These are phyloP conservation scores for Penicillium sclerotigenum DNA, from an alignment of 2,329 filamentous ascomycete genomes.

Conservation along the genomic window DNA sequence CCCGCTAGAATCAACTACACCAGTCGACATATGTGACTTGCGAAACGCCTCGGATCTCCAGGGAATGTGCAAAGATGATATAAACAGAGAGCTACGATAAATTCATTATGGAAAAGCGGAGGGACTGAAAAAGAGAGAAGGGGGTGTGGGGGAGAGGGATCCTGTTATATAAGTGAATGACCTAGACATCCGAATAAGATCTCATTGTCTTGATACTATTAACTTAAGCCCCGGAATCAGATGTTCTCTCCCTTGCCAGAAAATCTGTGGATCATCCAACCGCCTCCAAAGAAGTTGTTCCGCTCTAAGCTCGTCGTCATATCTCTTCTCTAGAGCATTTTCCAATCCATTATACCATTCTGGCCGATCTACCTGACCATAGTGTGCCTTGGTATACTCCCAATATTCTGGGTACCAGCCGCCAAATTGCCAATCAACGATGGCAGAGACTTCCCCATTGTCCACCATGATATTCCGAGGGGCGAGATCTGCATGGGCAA, in stretches of 20 bases:
- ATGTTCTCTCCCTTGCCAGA: neutral
- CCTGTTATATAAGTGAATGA: too few species aligned
- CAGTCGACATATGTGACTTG: too few species aligned
- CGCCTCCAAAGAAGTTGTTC: neutral
- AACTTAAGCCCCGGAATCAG: neutral
- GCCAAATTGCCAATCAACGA: neutral
- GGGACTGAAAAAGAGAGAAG: too few species aligned
- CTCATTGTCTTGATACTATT: too few species aligned
- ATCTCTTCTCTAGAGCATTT: neutral
- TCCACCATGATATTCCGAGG: neutral
- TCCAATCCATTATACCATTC: neutral
- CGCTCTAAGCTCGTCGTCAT: neutral
- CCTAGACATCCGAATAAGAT: neutral
- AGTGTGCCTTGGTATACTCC: slow-evolving; percentile 1
- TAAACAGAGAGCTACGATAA: too few species aligned
- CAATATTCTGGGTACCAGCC: slow-evolving; percentile 4
- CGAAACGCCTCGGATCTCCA: too few species aligned
- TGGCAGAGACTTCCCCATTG: neutral
- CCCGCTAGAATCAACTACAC: too few species aligned
- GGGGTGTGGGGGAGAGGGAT: too few species aligned
- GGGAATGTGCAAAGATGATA: too few species aligned
- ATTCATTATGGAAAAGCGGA: too few species aligned
- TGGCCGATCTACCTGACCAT: neutral
- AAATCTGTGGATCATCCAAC: neutral
- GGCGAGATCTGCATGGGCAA: neutral